Percentiles rank a stretch among this genome's conserved stretches.
These are phyloP conservation scores for Beauveria pseudobassiana DNA, from an alignment of 2,329 filamentous ascomycete genomes.

Conservation along the genomic window DNA sequence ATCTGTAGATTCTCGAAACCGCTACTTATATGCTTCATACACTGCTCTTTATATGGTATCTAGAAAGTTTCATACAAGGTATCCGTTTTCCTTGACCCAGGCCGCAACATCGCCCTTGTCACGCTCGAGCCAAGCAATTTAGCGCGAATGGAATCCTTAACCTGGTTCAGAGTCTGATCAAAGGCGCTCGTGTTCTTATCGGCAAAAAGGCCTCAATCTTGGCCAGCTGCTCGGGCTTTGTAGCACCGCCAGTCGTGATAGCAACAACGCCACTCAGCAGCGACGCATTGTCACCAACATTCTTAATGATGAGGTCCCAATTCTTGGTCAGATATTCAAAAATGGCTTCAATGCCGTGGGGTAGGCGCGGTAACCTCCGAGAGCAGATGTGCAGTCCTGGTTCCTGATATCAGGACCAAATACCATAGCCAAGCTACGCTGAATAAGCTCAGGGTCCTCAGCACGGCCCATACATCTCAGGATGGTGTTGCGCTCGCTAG, in stretches of 20 bases:
- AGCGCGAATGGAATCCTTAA: slow-evolving; percentile 72
- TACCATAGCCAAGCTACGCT: slow-evolving; percentile 69
- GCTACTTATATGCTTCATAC: not conserved
- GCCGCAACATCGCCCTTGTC: slow-evolving; percentile 63
- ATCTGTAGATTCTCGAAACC: not conserved
- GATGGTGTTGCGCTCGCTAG: slow-evolving; percentile 85
- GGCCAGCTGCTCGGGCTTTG: slow-evolving; percentile 64
- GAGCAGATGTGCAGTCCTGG: slow-evolving; percentile 88
- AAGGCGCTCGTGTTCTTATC: slow-evolving; percentile 77
- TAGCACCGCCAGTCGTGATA: slow-evolving; percentile 76
- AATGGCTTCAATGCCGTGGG: slow-evolving; percentile 68
- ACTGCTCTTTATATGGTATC: not conserved
- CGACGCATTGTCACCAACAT: slow-evolving; percentile 75
- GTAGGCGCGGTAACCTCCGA: slow-evolving; percentile 70
- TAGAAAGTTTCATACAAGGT: slow-evolving; percentile 15
- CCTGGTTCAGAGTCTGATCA: slow-evolving; percentile 84
- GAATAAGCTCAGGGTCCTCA: slow-evolving; percentile 69
- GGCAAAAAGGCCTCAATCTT: slow-evolving; percentile 76
- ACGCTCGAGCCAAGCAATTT: slow-evolving; percentile 72
- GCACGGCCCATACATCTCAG: slow-evolving; percentile 76
- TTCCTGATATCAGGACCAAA: slow-evolving; percentile 80
- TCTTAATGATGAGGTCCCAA: slow-evolving; percentile 77
- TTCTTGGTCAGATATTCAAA: slow-evolving; percentile 80
- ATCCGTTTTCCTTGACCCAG: slow-evolving; percentile 39
- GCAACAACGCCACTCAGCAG: slow-evolving; percentile 81